These are phyloP conservation scores for Blumeriella jaapii DNA, from an alignment of 2,329 filamentous ascomycete species.

Conservation along the genomic window DNA sequence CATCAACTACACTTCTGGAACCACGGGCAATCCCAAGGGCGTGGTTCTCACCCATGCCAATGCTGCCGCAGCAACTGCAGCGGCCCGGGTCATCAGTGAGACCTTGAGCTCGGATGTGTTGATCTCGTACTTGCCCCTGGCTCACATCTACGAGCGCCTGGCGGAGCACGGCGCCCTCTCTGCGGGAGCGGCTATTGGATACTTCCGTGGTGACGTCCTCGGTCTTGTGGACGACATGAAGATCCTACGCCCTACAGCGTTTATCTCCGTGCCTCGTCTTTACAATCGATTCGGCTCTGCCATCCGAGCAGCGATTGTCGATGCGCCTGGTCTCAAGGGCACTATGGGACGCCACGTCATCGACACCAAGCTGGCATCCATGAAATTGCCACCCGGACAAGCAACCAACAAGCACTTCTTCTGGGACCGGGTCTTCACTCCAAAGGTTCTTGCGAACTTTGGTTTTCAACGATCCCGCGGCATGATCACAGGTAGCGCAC, in stretches of 20 bases:
- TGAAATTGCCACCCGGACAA: conserved; percentile 59
- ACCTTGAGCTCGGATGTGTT: conserved; percentile 46
- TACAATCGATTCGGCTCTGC: conserved; percentile 84
- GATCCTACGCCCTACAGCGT: conserved; percentile 66
- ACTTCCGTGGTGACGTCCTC: conserved; percentile 84
- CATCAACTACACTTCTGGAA: conserved; percentile 85
- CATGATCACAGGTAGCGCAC: conserved; percentile 83
- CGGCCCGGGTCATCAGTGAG: conserved; percentile 42
- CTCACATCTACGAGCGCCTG: conserved; percentile 87
- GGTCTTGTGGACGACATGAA: conserved; percentile 88
- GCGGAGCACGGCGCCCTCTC: conserved; percentile 66
- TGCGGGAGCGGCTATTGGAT: conserved; percentile 67
- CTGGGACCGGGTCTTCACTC: conserved; percentile 82
- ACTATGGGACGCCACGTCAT: conserved; percentile 71
- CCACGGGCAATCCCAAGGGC: conserved; percentile 72
- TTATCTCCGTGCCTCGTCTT: conserved; percentile 82
- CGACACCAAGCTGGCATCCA: conserved; percentile 64
- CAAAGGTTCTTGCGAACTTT: conserved; percentile 73
- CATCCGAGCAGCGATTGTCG: conserved; percentile 67
- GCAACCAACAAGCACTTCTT: conserved; percentile 70
- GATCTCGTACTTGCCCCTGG: conserved; percentile 83
- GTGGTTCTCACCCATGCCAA: conserved; percentile 74
- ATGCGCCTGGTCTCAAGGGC: conserved; percentile 70
- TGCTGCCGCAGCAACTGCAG: conserved; percentile 61
- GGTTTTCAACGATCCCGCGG: conserved; percentile 62